A percentile compares a stretch with the other conserved stretches of the same genome.
Conservation (phyloP, 305 asterid genomes). For the Fraxinus sp. region DNA sequence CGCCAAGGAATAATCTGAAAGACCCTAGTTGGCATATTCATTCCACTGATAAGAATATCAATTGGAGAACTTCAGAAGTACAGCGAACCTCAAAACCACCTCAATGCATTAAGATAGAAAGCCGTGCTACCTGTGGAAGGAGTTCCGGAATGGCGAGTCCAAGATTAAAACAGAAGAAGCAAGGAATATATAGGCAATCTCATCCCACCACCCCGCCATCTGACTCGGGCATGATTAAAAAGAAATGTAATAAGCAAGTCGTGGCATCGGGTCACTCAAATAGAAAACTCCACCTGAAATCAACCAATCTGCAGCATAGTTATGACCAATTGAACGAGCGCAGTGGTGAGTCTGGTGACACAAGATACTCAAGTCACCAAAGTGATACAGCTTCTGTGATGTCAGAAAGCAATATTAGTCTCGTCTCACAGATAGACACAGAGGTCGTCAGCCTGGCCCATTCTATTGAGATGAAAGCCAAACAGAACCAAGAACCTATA, state of each 20-base stretch:
- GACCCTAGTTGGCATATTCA: slow-evolving; percentile 26
- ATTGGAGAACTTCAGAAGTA: slow-evolving; percentile 30
- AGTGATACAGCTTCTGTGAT: slow-evolving; percentile 64
- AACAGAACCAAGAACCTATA: slow-evolving; percentile 38
- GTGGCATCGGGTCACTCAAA: slow-evolving; percentile 37
- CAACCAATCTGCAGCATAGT: slow-evolving; percentile 38
- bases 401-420: slow-evolving; percentile 76
- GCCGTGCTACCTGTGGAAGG: slow-evolving; percentile 37
- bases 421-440: slow-evolving; percentile 56
- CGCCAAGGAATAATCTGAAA: slow-evolving; percentile 27
- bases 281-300: slow-evolving; percentile 43
- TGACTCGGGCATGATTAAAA: slow-evolving; percentile 39
- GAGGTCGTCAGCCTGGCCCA: slow-evolving; percentile 49
- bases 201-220: slow-evolving; percentile 36
- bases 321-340: slow-evolving; percentile 50
- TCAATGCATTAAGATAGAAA: slow-evolving; percentile 42
- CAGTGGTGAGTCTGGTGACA: slow-evolving; percentile 30
- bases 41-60: slow-evolving; percentile 35
- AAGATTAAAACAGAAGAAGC: slow-evolving; percentile 44
- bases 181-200: slow-evolving; percentile 38
- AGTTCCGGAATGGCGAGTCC: slow-evolving; percentile 52
- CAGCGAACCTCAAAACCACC: slow-evolving; percentile 34
- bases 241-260: slow-evolving; percentile 32
- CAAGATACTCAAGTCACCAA: slow-evolving; percentile 54
- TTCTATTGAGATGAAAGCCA: slow-evolving; percentile 35